phyloP scores from a whole-genome alignment of 805 yeast species.

The Yarrowia porcina region DNA sequence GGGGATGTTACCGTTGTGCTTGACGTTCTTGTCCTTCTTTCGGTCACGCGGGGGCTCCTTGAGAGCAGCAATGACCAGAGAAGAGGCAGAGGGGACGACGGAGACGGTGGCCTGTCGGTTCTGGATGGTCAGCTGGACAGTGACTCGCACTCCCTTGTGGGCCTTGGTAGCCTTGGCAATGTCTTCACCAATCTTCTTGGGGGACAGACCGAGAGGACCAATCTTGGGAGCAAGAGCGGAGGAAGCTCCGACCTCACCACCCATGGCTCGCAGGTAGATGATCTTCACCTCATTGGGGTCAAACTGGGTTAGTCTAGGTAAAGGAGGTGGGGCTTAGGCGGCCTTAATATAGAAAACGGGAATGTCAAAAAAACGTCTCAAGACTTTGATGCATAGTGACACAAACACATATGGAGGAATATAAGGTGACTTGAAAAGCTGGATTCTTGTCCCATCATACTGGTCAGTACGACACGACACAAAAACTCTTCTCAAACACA shows the following conservation, averaged over 20 bases:
- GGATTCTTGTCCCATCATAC: too few relatives aligned
- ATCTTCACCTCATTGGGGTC: constrained; percentile 98
- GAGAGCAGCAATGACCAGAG: constrained; percentile 97
- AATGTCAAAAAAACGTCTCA: too few relatives aligned
- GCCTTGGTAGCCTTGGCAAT: constrained; percentile 99
- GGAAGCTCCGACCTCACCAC: constrained; percentile 99
- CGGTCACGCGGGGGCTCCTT: constrained; percentile 99
- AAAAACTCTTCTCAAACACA: too few relatives aligned
- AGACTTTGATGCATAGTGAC: too few relatives aligned
- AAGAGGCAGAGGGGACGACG: constrained; percentile 99
- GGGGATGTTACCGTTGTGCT: constrained; percentile 98
- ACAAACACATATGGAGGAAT: too few relatives aligned
- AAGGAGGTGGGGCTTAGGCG: background rate
- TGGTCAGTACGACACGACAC: too few relatives aligned
- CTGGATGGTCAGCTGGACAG: constrained; percentile 97
- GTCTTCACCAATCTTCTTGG: constrained; percentile 99
- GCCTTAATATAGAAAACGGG: too few relatives aligned
- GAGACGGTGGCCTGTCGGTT: constrained; percentile 99
- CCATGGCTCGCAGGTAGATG: constrained; percentile 99
- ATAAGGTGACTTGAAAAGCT: too few relatives aligned
- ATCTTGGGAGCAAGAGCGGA: constrained; percentile 99
- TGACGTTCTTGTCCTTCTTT: constrained; percentile 99
- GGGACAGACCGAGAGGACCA: constrained; percentile 99
- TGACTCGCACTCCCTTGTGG: constrained; percentile 99
- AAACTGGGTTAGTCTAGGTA: constrained; percentile 87